Conservation (phyloP, 2,329 filamentous ascomycete species). For the Thermoascus crustaceus region DNA sequence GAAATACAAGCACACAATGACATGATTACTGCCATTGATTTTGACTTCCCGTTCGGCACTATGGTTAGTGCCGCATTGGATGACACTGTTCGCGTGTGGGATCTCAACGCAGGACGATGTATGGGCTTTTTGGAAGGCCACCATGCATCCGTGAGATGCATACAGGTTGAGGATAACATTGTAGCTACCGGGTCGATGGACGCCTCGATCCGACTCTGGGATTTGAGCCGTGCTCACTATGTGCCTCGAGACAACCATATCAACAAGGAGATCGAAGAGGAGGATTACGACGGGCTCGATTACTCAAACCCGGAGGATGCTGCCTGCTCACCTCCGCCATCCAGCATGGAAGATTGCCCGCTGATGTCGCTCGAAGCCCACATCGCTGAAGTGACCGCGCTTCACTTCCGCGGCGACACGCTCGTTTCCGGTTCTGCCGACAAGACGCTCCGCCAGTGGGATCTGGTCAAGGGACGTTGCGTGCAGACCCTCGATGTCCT, state of each 20-base stretch:
- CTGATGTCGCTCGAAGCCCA: conserved; percentile 85
- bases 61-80: conserved; percentile 89
- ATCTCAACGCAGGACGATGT: conserved; percentile 85
- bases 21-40: conserved; percentile 81
- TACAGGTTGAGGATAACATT: conserved; percentile 94
- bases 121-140: conserved; percentile 90
- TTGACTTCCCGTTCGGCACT: conserved; percentile 93
- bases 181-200: conserved; percentile 92
- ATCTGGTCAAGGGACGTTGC: conserved; percentile 92
- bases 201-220: conserved; percentile 90
- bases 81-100: conserved; percentile 92
- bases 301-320: conserved; percentile 64
- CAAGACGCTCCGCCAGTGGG: conserved; percentile 96
- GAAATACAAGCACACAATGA: conserved; percentile 86
- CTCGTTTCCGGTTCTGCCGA: conserved; percentile 93
- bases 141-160: conserved; percentile 80
- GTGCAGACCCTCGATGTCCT: conserved; percentile 96
- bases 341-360: conserved; percentile 80
- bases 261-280: conserved; percentile 41
- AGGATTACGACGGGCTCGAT: conserved; percentile 56
- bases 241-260: conserved; percentile 54
- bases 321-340: conserved; percentile 58
- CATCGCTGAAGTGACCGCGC: conserved; percentile 85
- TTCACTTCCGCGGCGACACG: conserved; percentile 82
- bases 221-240: conserved; percentile 81